Evolutionary conservation across 306 rosid genomes (phyloP), one percentile per base, ranked within the genome.

Genomic region (Trifolium pratense): DNA sequence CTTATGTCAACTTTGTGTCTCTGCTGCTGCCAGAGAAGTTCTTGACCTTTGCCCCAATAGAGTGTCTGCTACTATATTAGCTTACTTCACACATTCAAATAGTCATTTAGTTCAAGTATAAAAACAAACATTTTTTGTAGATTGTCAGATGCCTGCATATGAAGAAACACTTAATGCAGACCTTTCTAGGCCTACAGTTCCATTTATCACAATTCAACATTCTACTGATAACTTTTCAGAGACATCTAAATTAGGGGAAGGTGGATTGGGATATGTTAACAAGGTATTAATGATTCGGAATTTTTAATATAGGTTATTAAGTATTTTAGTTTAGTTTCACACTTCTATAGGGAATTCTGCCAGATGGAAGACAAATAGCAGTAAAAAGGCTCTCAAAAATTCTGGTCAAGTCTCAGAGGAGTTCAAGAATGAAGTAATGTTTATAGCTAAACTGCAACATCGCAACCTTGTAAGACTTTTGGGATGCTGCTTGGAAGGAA

Each of bases 391-490:
- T 90, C 5, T 88, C 90, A 3, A 71, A 58, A 60, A 74, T 55
- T 90, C 91, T 20, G 37, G 73, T 53, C 96, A 88, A 80, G 91
- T 93, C 36, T 42, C 76, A 10, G 66, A 79, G 34, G 93, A 90
- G 74, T 82, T 88, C 29, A 88, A 70, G 51, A 90, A 90, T 62
- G 91, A 90, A 76, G 89, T 84, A 12, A 58, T 80, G 15, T 81
- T 87, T 49, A 81, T 90, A 26, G 85, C 82, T 7, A 87, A 83
- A 66, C 78, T 90, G 66, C 96, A 90, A 70, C 92, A 86, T 13
- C 80, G 82, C 34, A 90, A 87, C 75, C 88, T 90, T 31, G 89
- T 88, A 15, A 85, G 83, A 83, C 89, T 90, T 20, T 29, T 90
- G 45, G 92, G 87, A 12, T 90, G 86, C 46, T 56, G 88, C 73